These are phyloP conservation scores for Tetrahymena borealis DNA, from an alignment of 73 alveolate genomes.

Conservation along the genomic window DNA sequence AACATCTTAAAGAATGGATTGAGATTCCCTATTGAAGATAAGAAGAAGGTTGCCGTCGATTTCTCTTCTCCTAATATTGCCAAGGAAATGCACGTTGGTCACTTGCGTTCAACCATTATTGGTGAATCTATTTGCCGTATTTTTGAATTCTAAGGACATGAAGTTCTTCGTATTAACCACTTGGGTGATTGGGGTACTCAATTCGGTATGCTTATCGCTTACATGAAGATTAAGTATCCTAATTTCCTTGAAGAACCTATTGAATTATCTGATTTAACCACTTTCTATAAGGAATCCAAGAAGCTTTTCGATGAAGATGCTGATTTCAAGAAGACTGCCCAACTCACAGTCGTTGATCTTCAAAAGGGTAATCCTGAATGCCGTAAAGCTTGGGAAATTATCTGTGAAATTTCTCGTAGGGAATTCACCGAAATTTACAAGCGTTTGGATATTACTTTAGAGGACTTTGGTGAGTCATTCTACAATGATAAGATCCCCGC, in stretches of 20 bases:
- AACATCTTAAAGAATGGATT: constrained; percentile 6
- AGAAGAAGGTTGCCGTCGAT: constrained; percentile 86
- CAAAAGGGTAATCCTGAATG: constrained; percentile 88
- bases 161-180: constrained; percentile 91
- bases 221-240: constrained; percentile 84
- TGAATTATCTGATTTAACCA: constrained; percentile 83
- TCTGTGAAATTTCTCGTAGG: constrained; percentile 89
- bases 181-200: constrained; percentile 99
- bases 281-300: constrained; percentile 92
- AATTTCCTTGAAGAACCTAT: constrained; percentile 81
- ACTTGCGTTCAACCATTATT: constrained; percentile 96
- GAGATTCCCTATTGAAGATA: constrained; percentile 19
- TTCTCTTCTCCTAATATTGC: constrained; percentile 99
- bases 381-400: constrained; percentile 90
- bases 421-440: constrained; percentile 85
- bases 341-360: constrained; percentile 89
- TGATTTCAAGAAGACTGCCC: constrained; percentile 87
- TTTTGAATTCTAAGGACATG: constrained; percentile 95
- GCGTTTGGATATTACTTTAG: constrained; percentile 72
- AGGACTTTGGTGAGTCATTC: constrained; percentile 95
- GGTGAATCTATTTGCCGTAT: constrained; percentile 98
- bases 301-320: constrained; percentile 86
- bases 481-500: constrained; percentile 88
- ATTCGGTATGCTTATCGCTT: constrained; percentile 98
- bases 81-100: constrained; percentile 99